Percentiles rank a stretch among this genome's conserved stretches.
Evolutionary conservation across 176 grass and related monocot genomes (phyloP).

Genomic region (Ensete glaucum): DNA sequence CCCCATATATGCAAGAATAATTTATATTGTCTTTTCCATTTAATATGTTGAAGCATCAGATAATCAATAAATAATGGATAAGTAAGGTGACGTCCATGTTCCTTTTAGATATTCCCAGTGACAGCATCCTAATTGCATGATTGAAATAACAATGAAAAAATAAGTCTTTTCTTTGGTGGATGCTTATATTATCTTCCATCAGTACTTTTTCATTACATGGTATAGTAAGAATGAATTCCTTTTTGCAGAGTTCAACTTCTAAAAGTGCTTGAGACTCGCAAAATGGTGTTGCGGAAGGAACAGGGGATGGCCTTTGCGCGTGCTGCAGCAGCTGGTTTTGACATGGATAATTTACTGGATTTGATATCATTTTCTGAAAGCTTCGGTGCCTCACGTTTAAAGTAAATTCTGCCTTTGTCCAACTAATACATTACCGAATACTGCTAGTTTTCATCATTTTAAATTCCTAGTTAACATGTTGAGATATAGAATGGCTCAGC

Average conservation of each 20-base stretch:
- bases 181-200: not conserved
- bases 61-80: not conserved
- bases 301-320: conserved; percentile 98
- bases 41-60: not conserved
- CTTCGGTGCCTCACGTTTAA: conserved; percentile 76
- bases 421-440: not conserved
- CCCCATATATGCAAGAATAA: not conserved
- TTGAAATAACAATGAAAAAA: not conserved
- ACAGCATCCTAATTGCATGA: not conserved
- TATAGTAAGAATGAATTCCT: not conserved
- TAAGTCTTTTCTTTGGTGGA: not conserved
- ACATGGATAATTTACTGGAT: conserved; percentile 67
- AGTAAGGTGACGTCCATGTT: not conserved
- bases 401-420: conserved; percentile 33
- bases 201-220: not conserved
- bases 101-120: not conserved
- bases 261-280: conserved; percentile 81
- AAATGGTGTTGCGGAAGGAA: conserved; percentile 82
- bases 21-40: not conserved
- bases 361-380: conserved; percentile 63
- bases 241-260: conserved; percentile 76
- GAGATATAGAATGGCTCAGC: not conserved
- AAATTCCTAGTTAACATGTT: not conserved
- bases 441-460: not conserved
- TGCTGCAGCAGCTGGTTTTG: conserved; percentile 85